Conservation (phyloP, 306 rosid genomes). For the Oemleria cerasiformis region DNA sequence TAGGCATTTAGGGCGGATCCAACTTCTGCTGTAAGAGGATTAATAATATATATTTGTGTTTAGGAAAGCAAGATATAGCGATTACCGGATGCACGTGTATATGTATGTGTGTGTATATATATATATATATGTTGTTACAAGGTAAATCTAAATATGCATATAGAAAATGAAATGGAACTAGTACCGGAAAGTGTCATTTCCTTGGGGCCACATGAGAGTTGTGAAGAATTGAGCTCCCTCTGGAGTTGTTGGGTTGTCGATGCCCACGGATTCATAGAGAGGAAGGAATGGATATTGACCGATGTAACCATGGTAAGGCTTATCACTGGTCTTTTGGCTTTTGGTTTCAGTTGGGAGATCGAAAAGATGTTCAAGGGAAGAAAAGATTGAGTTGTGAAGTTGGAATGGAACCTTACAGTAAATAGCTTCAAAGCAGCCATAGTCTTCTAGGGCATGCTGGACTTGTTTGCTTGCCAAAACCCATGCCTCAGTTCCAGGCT, state of each 20-base stretch:
- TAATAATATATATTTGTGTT: too few species aligned
- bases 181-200: constrained; percentile 29
- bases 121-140: too few species aligned
- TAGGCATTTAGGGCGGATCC: too few species aligned
- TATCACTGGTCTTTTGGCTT: constrained; percentile 37
- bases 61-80: too few species aligned
- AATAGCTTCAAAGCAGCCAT: constrained; percentile 48
- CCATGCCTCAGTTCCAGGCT: constrained; percentile 51
- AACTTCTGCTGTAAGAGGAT: too few species aligned
- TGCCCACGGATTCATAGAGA: constrained; percentile 39
- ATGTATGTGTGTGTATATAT: too few species aligned
- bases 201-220: constrained; percentile 41
- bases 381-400: constrained; percentile 40
- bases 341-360: constrained; percentile 50
- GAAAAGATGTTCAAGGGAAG: constrained; percentile 39
- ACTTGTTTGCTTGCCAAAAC: constrained; percentile 32
- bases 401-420: constrained; percentile 36
- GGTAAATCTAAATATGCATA: too few species aligned
- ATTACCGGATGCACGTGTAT: too few species aligned
- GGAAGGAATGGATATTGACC: constrained; percentile 20
- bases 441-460: constrained; percentile 46
- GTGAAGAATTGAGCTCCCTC: constrained; percentile 27
- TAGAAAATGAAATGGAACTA: neutral
- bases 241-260: constrained; percentile 31
- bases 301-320: constrained; percentile 22